phyloP scores from a whole-genome alignment of 805 yeast genomes.

The Hermanozyma aechmeae region DNA sequence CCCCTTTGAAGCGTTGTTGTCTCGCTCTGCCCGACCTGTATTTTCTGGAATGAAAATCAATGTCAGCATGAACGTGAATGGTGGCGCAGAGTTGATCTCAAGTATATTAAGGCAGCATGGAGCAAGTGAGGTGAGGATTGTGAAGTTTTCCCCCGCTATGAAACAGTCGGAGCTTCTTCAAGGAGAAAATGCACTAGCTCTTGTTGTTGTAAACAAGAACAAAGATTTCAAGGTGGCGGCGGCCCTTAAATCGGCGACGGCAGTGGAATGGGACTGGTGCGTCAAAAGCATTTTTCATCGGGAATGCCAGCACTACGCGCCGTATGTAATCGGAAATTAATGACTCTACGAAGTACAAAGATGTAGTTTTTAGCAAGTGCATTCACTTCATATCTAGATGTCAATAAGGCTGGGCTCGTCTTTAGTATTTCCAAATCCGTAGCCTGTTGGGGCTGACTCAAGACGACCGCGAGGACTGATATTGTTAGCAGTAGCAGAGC shows the following conservation, averaged over 20 bases:
- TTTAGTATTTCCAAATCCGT: constrained; percentile 81
- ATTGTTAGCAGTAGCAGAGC: constrained; percentile 14
- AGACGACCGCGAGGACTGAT: constrained; percentile 18
- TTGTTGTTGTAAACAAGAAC: constrained; percentile 22
- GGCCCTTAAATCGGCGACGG: constrained; percentile 8
- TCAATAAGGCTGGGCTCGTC: constrained; percentile 41
- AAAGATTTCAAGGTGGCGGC: constrained; percentile 19
- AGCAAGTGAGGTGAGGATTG: constrained; percentile 16
- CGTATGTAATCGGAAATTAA: too few species aligned
- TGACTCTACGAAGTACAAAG: too few species aligned
- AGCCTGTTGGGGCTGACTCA: constrained; percentile 83
- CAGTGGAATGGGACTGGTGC: constrained; percentile 61
- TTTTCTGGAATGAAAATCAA: constrained; percentile 44
- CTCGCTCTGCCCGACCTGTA: too few species aligned
- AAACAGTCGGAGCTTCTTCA: constrained; percentile 9
- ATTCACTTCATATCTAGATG: constrained; percentile 14
- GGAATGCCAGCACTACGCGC: too few species aligned
- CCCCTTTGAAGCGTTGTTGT: constrained; percentile 17
- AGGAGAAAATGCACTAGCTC: constrained; percentile 7
- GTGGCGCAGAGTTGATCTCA: constrained; percentile 48
- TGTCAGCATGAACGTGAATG: constrained; percentile 49
- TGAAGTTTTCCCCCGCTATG: constrained; percentile 11
- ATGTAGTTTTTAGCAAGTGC: too few species aligned
- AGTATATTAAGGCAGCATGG: constrained; percentile 59
- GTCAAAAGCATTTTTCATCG: constrained; percentile 41